phyloP scores from a whole-genome alignment of 2,329 filamentous ascomycete species.

The Catunica adiposa region DNA sequence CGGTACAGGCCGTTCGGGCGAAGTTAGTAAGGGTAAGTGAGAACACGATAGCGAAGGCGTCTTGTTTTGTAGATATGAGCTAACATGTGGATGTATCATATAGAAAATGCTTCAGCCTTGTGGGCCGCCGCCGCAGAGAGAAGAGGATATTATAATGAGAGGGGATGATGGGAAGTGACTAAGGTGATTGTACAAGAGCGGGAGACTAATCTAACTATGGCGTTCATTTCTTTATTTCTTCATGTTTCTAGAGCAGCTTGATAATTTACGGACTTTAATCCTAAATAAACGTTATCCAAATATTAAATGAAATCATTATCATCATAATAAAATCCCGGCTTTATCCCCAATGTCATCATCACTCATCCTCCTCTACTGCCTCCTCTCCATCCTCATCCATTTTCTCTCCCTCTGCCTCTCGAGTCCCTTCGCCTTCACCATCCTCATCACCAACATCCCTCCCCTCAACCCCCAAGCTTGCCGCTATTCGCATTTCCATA shows the following conservation, averaged over 20 bases:
- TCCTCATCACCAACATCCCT: conserved; percentile 18
- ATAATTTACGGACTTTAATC: neutral
- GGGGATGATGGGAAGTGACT: conserved; percentile 10
- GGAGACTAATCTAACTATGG: too few species aligned
- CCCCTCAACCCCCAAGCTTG: conserved; percentile 40
- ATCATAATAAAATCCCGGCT: neutral
- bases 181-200: too few species aligned
- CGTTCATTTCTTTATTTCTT: too few species aligned
- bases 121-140: conserved; percentile 39
- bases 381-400: too few species aligned
- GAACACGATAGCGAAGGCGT: too few species aligned
- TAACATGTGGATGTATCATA: too few species aligned
- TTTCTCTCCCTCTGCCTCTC: conserved; percentile 7
- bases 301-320: neutral
- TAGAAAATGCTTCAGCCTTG: conserved; percentile 53
- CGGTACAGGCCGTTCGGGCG: conserved; percentile 61
- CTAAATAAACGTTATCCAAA: too few species aligned
- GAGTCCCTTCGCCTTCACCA: conserved; percentile 12
- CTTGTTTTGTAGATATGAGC: neutral
- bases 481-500: conserved; percentile 41
- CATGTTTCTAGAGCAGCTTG: too few species aligned
- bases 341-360: neutral
- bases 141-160: conserved; percentile 26
- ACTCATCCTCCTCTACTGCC: neutral
- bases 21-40: conserved; percentile 55